Evolutionary conservation across 2,329 filamentous ascomycete genomes (phyloP).

Genomic region (Talaromyces sp.): DNA sequence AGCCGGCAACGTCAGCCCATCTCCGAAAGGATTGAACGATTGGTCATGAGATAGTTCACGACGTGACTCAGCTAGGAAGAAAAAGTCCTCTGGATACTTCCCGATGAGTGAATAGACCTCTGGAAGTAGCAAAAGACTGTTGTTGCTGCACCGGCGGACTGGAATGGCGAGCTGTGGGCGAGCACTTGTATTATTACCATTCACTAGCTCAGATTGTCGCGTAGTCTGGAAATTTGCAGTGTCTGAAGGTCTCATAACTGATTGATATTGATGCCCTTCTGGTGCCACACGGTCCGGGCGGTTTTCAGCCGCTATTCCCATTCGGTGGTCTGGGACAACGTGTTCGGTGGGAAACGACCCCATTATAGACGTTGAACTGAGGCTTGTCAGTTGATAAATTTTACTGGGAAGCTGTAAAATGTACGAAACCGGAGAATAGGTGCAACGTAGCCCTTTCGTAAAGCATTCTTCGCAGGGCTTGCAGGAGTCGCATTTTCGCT

Average conservation of each 20-base stretch:
- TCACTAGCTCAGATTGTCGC: no score
- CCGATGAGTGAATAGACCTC: not conserved
- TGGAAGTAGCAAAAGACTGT: not conserved
- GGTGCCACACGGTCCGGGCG: no score
- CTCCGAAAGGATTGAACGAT: not conserved
- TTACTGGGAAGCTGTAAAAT: no score
- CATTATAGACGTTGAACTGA: no score
- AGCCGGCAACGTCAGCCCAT: not conserved
- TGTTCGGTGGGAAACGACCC: no score
- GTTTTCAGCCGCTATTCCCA: no score
- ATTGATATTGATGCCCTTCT: no score
- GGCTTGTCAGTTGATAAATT: no score
- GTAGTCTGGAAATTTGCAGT: no score
- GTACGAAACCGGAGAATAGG: not conserved
- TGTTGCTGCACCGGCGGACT: not conserved
- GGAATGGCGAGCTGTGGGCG: not conserved
- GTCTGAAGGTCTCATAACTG: no score
- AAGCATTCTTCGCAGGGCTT: not conserved
- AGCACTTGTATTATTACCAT: not conserved
- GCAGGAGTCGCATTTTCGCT: not conserved
- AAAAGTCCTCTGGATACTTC: not conserved
- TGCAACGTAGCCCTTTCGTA: not conserved
- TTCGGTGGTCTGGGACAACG: no score
- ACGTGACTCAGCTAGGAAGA: constrained; percentile 12
- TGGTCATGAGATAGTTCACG: constrained; percentile 14